phyloP scores from a whole-genome alignment of 202 grass and related monocot species.

The Musa balbisiana region DNA sequence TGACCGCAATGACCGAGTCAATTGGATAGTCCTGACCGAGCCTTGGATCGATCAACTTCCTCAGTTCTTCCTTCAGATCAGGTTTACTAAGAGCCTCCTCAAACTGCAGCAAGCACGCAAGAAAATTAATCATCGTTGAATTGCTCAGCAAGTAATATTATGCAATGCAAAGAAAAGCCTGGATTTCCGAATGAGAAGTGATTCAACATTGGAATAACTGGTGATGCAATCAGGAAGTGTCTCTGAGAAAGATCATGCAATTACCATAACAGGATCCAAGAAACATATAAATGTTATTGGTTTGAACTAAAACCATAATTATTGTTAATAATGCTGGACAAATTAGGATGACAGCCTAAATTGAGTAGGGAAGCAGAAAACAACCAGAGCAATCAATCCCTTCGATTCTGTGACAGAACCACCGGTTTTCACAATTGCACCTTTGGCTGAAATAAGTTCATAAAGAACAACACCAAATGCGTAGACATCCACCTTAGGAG shows the following conservation, averaged over 20 bases:
- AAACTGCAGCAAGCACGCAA: not conserved
- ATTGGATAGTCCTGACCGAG: conserved; percentile 10
- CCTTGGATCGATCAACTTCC: conserved; percentile 13
- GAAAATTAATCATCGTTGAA: not conserved
- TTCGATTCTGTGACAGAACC: conserved; percentile 4
- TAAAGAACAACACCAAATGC: conserved; percentile 31
- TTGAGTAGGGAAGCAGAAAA: not conserved
- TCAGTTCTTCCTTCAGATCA: conserved; percentile 11
- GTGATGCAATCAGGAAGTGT: not conserved
- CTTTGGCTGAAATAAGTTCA: conserved; percentile 30
- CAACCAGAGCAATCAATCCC: conserved; percentile 26
- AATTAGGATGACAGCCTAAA: not conserved
- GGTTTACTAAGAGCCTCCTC: conserved; percentile 11
- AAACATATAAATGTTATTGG: not conserved
- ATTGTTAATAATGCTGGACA: not conserved
- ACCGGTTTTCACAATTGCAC: conserved; percentile 13
- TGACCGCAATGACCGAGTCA: conserved; percentile 14
- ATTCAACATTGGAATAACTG: not conserved
- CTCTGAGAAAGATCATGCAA: no score
- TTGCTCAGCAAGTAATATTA: no score
- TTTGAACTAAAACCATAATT: no score
- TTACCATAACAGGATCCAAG: not conserved
- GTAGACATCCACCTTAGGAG: conserved; percentile 27
- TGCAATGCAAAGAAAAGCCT: not conserved
- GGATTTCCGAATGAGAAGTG: not conserved